These are phyloP conservation scores for Xylariaceae sp. DNA, from an alignment of 2,329 filamentous ascomycete species.

Conservation along the genomic window DNA sequence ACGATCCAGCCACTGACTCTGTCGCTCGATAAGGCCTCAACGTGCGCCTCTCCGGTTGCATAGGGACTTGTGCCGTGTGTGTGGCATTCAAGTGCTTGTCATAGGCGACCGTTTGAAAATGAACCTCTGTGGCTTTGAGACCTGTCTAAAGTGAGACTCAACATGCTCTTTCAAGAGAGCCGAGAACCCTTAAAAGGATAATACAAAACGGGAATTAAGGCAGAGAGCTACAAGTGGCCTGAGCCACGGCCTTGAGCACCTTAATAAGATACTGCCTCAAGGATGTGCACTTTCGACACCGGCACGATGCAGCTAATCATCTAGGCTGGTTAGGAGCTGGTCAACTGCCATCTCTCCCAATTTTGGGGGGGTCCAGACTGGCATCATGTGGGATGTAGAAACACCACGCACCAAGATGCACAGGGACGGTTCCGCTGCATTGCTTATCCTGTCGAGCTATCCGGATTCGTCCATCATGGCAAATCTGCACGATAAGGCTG, in stretches of 20 bases:
- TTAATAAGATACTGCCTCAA: neutral
- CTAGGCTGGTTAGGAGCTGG: conserved; percentile 12
- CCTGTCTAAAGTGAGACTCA: conserved; percentile 20
- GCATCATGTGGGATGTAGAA: conserved; percentile 35
- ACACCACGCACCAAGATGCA: conserved; percentile 20
- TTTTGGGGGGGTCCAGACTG: conserved; percentile 7
- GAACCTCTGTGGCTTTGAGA: conserved; percentile 23
- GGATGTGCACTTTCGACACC: conserved; percentile 9
- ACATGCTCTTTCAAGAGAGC: neutral
- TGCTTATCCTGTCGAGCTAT: conserved; percentile 26
- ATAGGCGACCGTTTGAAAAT: conserved; percentile 14
- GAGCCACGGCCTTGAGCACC: neutral
- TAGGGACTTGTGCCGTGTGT: neutral
- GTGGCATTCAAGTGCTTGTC: conserved; percentile 24
- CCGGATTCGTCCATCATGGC: conserved; percentile 34
- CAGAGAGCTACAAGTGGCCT: no score
- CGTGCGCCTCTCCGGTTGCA: neutral
- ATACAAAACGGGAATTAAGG: conserved; percentile 13
- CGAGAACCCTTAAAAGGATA: neutral
- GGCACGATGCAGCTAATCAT: conserved; percentile 9
- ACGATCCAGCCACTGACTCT: conserved; percentile 22
- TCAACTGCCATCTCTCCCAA: conserved; percentile 16
- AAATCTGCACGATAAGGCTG: conserved; percentile 26
- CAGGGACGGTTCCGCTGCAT: conserved; percentile 17
- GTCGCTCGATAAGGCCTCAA: conserved; percentile 16